Base-by-base conservation (phyloP, 225 moss, liverwort and hornwort genomes). In the Takakia lepidozioides region DNA sequence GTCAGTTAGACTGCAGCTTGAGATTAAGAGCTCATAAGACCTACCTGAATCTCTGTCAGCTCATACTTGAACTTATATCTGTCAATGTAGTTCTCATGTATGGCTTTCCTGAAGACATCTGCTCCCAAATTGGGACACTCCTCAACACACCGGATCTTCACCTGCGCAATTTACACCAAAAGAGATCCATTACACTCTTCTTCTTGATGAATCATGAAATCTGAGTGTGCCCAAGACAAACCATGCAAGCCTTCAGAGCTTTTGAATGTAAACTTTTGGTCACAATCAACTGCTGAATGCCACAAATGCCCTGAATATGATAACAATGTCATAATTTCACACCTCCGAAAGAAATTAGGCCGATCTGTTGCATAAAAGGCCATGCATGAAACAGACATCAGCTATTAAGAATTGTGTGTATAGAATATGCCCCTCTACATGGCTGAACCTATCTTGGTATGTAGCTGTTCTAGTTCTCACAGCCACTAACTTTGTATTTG, bases 51-150 rank as follows among this genome's bases (percentile, higher is more conserved):
- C 0, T 69, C 74, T 54, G 61, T 69, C 7, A 75, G 30, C 6
- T 69, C 57, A 51, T 75, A 69, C 10, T 62, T 75, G 45, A 75
- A 75, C 26, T 75, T 75, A 47, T 68, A 68, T 1, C 59, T 62
- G 10, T 30, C 30, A 19, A 60, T 74, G 10, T 70, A 75, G 15
- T 75, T 75, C 53, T 69, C 74, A 36, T 5, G 39, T 57, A 75
- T 75, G 40, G 69, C 65, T 54, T 65, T 65, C 54, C 51, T 69
- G 17, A 75, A 75, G 48, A 61, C 61, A 25, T 61, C 65, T 4
- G 69, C 10, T 28, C 61, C 57, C 0, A 75, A 63, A 5, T 65
- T 75, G 8, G 74, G 74, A 43, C 74, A 75, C 46, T 69, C 65
- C 18, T 65, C 69, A 29, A 58, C 1, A 2, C 65, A 69, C 0